phyloP scores from a whole-genome alignment of 164 flowering plant species.

The Tetracentron sinense region DNA sequence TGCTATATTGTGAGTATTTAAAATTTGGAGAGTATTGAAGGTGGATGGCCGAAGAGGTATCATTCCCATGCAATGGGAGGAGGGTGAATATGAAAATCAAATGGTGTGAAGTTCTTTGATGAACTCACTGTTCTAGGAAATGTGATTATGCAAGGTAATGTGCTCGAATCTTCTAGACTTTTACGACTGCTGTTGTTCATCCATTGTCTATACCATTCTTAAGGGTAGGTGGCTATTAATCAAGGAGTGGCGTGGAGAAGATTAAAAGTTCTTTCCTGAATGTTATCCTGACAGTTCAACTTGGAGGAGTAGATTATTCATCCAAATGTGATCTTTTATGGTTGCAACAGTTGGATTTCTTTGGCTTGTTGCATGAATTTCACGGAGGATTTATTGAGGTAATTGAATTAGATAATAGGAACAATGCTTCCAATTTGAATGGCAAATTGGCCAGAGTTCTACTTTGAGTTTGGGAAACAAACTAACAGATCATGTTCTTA shows the following conservation, averaged over 20 bases:
- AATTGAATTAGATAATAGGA: neutral
- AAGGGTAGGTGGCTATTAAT: too few species aligned
- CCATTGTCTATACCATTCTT: too few species aligned
- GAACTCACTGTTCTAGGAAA: neutral
- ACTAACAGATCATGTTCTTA: neutral
- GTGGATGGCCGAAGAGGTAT: neutral
- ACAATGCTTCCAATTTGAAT: too few species aligned
- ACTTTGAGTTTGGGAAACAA: neutral
- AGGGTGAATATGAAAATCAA: neutral
- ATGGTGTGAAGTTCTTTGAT: neutral
- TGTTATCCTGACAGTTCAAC: neutral
- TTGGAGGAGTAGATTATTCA: neutral
- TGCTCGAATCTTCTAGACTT: too few species aligned
- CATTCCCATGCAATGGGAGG: neutral
- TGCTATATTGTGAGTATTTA: too few species aligned
- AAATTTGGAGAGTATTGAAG: conserved; percentile 1
- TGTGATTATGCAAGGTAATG: too few species aligned
- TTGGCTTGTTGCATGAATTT: neutral
- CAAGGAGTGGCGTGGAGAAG: too few species aligned
- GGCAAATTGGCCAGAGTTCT: too few species aligned
- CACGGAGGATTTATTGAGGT: neutral
- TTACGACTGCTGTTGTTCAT: too few species aligned
- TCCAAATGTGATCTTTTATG: neutral
- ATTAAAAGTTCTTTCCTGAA: too few species aligned
- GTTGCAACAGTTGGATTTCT: neutral